Evolutionary conservation across 2,329 filamentous ascomycete species (phyloP), one percentile per base, ranked within the genome.

Genomic region (Orbilia oligospora): DNA sequence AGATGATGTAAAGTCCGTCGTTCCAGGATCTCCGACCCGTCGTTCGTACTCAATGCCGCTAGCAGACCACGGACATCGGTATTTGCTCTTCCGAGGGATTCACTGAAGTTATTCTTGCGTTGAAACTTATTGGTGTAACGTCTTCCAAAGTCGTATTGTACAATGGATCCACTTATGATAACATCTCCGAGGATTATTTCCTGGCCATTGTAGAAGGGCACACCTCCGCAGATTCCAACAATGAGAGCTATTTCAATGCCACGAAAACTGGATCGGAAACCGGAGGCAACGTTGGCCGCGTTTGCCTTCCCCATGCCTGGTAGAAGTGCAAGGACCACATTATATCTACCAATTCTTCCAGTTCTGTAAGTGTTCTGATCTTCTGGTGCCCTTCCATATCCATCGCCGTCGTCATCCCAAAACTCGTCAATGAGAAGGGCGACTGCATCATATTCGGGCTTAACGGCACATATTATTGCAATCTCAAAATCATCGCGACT

Each of bases 151-250:
- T 83, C 83, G 63, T 82, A 81, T 63, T 83, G 78, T 0, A 83
- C 67, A 9, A 83, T 22, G 0, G 51, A 63, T 9, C 66, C 79
- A 44, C 83, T 83, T 51, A 84, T 76, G 1, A 83, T 56, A 3
- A 82, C 81, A 38, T 80, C 78, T 5, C 78, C 78, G 2, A 80
- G 65, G n/a, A 77, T 41, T 22, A 80, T 72, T 18, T 80, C 78
- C 36, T 71, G 22, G 5, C 33, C 46, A 0, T 71, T 48, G 46
- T 65, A n/a, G 8, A 33, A 51, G 16, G 85, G 85, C 0, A 82
- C 84, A 2, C 84, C 85, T 5, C 84, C 84, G 0, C 82, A 84
- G 1, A 84, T 82, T 22, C 84, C 84, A 0, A 85, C 84, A 78
- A 85, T 81, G 3, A 85, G 58, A 0, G 82, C 82, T 9, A 84